Percentiles rank a stretch among this genome's conserved stretches.
These are phyloP conservation scores for Juncus inflexus DNA, from an alignment of 176 grass and related monocot species.

Conservation along the genomic window DNA sequence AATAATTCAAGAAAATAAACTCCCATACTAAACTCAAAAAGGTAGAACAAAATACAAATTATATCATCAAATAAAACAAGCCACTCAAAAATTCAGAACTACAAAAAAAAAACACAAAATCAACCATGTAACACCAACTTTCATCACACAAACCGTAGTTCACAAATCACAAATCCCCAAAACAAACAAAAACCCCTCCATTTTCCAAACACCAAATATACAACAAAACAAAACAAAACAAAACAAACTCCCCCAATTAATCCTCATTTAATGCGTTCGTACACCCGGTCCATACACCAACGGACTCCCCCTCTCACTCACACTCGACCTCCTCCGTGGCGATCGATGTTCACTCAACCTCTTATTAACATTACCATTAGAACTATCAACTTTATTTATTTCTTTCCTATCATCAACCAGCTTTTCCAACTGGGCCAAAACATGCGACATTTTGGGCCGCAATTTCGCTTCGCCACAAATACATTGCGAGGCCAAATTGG, in stretches of 20 bases:
- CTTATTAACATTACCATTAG: not conserved
- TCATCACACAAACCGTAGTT: not conserved
- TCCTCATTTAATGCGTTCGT: conserved; percentile 33
- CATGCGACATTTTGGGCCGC: conserved; percentile 44
- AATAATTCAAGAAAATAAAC: too few relatives aligned
- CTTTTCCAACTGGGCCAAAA: conserved; percentile 54
- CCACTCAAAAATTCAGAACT: too few relatives aligned
- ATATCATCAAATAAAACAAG: too few relatives aligned
- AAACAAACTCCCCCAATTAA: conserved; percentile 1
- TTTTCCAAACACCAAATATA: conserved; percentile 34
- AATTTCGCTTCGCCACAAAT: conserved; percentile 46
- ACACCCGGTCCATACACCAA: conserved; percentile 30
- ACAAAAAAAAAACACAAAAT: too few relatives aligned
- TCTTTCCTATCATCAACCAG: conserved; percentile 46
- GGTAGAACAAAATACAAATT: too few relatives aligned
- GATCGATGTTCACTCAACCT: conserved; percentile 23
- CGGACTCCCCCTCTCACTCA: conserved; percentile 32
- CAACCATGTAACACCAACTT: too few relatives aligned
- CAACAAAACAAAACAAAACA: conserved; percentile 23
- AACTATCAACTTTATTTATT: not conserved
- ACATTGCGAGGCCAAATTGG: conserved; percentile 42
- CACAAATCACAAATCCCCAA: conserved; percentile 14
- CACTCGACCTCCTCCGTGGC: conserved; percentile 15
- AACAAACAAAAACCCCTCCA: conserved; percentile 17
- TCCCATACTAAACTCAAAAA: too few relatives aligned